Percentiles rank a stretch among this genome's conserved stretches.
phyloP scores from a whole-genome alignment of 1,139 yeast genomes.

The Taphrina deformans region DNA sequence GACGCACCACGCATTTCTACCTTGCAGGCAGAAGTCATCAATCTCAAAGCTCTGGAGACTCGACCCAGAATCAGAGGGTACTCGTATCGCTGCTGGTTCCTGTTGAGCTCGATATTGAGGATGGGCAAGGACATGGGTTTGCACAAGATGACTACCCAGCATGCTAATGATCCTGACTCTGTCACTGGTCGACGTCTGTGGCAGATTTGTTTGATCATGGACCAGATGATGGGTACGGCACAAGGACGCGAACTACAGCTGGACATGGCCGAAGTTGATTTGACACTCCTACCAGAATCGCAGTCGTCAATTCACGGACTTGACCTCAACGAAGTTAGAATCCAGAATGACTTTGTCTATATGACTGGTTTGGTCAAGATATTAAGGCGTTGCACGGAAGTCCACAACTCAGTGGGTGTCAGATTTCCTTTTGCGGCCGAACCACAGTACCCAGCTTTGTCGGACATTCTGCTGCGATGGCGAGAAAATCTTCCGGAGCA shows the following conservation, averaged over 20 bases:
- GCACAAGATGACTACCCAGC: slow-evolving; percentile 7
- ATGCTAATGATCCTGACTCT: slow-evolving; percentile 16
- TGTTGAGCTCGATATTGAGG: slow-evolving; percentile 13
- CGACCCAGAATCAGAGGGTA: slow-evolving; percentile 16
- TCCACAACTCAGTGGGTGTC: slow-evolving; percentile 21
- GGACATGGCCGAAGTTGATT: slow-evolving; percentile 23
- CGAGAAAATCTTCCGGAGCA: slow-evolving; percentile 15
- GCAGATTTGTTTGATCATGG: slow-evolving; percentile 30
- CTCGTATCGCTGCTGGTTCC: slow-evolving; percentile 22
- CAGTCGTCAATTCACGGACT: background rate
- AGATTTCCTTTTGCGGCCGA: slow-evolving; percentile 30
- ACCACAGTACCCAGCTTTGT: slow-evolving; percentile 20
- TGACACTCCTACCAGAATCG: slow-evolving; percentile 20
- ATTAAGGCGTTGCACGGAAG: slow-evolving; percentile 20
- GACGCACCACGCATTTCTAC: slow-evolving; percentile 29
- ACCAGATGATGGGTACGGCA: slow-evolving; percentile 32
- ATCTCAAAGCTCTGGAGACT: slow-evolving; percentile 30
- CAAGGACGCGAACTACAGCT: slow-evolving; percentile 26
- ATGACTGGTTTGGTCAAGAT: slow-evolving; percentile 29
- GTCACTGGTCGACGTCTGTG: slow-evolving; percentile 23
- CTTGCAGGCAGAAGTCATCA: slow-evolving; percentile 26
- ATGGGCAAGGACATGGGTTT: slow-evolving; percentile 26
- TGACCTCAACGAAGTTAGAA: slow-evolving; percentile 1
- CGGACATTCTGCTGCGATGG: slow-evolving; percentile 17
- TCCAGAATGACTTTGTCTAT: slow-evolving; percentile 29